Percentiles rank a stretch among this genome's conserved stretches.
Conservation (phyloP, 1,284 basidiomycete species). For the Papiliotrema terrestris region DNA sequence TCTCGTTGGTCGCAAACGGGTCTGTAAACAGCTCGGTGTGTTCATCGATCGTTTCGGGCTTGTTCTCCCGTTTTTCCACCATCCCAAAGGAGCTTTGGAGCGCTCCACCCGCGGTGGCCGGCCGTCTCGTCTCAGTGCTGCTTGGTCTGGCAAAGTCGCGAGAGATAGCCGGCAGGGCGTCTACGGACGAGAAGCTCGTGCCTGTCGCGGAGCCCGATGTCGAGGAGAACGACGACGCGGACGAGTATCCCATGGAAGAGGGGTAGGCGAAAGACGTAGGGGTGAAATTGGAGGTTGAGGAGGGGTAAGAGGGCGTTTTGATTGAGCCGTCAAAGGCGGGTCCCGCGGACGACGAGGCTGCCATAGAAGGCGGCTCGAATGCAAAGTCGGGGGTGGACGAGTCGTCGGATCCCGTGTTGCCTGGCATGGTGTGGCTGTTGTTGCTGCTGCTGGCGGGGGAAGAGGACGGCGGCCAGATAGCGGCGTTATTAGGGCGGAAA, state of each 20-base stretch:
- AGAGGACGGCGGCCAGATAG: neutral
- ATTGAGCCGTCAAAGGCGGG: neutral
- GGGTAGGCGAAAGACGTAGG: neutral
- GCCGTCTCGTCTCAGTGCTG: constrained; percentile 34
- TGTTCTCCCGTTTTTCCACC: constrained; percentile 9
- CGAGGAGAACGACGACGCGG: constrained; percentile 33
- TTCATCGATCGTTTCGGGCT: constrained; percentile 19
- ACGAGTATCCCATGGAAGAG: constrained; percentile 6
- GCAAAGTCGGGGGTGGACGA: constrained; percentile 6
- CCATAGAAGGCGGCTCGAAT: constrained; percentile 5
- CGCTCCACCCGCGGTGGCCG: constrained; percentile 42
- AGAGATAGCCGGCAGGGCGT: constrained; percentile 43
- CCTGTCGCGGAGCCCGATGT: constrained; percentile 22
- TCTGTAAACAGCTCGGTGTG: constrained; percentile 20
- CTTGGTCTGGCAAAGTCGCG: constrained; percentile 42
- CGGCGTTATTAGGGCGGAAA: neutral
- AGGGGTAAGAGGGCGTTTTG: constrained; percentile 3
- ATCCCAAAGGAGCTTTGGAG: constrained; percentile 20
- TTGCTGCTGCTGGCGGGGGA: neutral
- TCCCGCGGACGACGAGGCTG: neutral
- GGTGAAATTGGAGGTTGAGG: neutral
- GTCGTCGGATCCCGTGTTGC: neutral
- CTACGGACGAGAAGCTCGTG: constrained; percentile 32
- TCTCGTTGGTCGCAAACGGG: constrained; percentile 12
- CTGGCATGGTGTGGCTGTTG: neutral